Evolutionary conservation across 768 basidiomycete species (phyloP), one percentile per base, ranked within the genome.

Genomic region (Suillus occidentalis): DNA sequence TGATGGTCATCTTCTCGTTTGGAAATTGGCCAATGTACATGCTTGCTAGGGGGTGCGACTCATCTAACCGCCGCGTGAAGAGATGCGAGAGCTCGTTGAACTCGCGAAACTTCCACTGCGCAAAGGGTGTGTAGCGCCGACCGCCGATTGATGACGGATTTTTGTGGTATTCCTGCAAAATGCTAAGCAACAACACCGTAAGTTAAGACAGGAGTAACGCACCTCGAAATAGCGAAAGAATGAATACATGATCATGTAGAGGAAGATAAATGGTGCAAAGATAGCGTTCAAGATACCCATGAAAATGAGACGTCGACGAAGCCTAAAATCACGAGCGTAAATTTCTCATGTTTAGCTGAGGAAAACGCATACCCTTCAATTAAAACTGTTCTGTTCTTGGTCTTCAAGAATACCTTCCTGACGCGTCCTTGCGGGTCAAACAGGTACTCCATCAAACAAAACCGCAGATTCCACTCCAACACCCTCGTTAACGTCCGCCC

Each of bases 151-250:
- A 89, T 0, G 97, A 98, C 2, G 97, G 97, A 72, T 99, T 95
- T 77, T 97, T 97, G 85, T 94, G 97, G 72, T 98, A 99, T 83
- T 99, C 96, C 97, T 99, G 69, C 56, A 40, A 42, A 25, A 28
- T 22, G n/a, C 40, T 49, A 28, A 20, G 31, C 31, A 31, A 37
- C 34, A 9, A 43, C 37, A 36, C 36, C 28, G 39, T 28, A 20
- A 40, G 40, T 47, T 13, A 47, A 47, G 25, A 45, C 62, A 62
- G 25, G 22, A 12, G 6, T 22, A 14, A 76, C 87, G 60, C 57
- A 95, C 97, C 84, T 99, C 97, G 67, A 99, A 99, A 76, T 99
- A 99, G 4, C 97, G 92, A 83, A 99, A 99, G 84, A 99, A 99
- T 1, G 95, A 99, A 75, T 97, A 99, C 89, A 99, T 93, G 47